A percentile compares a stretch with the other conserved stretches of the same genome.
phyloP scores from a whole-genome alignment of 2,329 filamentous ascomycete species.

The Zopfia rhizophila region DNA sequence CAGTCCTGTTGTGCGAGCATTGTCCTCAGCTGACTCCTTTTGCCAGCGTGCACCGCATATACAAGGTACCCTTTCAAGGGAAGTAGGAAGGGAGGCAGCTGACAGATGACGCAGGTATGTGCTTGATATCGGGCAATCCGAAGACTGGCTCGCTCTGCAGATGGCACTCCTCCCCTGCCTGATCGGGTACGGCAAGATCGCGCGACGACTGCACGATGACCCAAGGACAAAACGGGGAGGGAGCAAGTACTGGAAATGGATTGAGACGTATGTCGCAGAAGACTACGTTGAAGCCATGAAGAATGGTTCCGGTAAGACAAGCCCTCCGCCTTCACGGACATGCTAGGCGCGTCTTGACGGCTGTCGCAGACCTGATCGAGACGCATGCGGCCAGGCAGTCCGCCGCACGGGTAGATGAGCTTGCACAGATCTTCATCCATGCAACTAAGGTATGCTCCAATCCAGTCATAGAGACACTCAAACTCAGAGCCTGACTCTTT shows the following conservation, averaged over 20 bases:
- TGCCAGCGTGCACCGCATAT: conserved; percentile 80
- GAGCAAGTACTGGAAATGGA: conserved; percentile 90
- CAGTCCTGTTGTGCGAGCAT: neutral
- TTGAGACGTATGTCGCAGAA: conserved; percentile 85
- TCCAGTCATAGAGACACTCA: conserved; percentile 4
- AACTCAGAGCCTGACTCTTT: conserved; percentile 21
- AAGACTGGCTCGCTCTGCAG: conserved; percentile 89
- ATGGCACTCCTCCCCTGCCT: conserved; percentile 86
- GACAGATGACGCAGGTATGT: conserved; percentile 69
- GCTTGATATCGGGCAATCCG: conserved; percentile 85
- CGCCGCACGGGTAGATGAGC: conserved; percentile 78
- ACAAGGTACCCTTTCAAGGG: conserved; percentile 59
- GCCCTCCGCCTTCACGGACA: conserved; percentile 10
- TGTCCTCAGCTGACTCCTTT: conserved; percentile 7
- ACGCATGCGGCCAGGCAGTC: conserved; percentile 78
- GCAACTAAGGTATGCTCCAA: conserved; percentile 75
- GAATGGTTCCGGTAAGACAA: conserved; percentile 71
- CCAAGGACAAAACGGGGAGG: conserved; percentile 68
- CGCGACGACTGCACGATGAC: conserved; percentile 73
- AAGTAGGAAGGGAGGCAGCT: neutral
- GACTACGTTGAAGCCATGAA: conserved; percentile 80
- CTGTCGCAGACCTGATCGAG: conserved; percentile 77
- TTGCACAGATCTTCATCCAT: conserved; percentile 85
- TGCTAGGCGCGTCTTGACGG: conserved; percentile 17
- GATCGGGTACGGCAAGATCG: conserved; percentile 87